Evolutionary conservation across 1,139 yeast genomes (phyloP).

Genomic region (Zygosaccharomyces sapae): DNA sequence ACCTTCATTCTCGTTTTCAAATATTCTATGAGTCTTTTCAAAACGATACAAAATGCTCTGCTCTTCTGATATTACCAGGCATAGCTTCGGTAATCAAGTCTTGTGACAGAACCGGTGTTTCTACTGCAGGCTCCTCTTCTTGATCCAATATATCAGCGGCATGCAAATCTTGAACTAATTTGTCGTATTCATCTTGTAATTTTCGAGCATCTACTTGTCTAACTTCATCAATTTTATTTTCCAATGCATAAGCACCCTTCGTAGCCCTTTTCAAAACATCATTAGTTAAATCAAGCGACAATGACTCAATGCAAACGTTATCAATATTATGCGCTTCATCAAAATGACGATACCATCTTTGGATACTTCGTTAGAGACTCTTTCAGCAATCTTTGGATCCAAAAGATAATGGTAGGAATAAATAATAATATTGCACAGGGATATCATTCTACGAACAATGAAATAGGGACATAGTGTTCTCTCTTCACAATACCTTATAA

Average conservation of each 20-base stretch:
- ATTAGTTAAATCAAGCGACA: slow-evolving; percentile 81
- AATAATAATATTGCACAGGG: slow-evolving; percentile 88
- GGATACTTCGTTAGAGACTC: slow-evolving; percentile 87
- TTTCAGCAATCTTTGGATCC: slow-evolving; percentile 95
- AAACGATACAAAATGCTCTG: slow-evolving; percentile 94
- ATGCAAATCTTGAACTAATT: slow-evolving; percentile 78
- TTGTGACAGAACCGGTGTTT: slow-evolving; percentile 80
- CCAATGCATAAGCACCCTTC: slow-evolving; percentile 76
- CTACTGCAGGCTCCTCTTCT: slow-evolving; percentile 74
- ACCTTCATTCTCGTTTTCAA: slow-evolving; percentile 97
- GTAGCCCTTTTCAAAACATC: slow-evolving; percentile 76
- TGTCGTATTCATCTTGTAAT: slow-evolving; percentile 84
- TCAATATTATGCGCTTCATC: slow-evolving; percentile 99
- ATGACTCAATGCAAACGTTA: slow-evolving; percentile 94
- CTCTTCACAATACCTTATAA: slow-evolving; percentile 69
- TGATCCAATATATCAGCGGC: slow-evolving; percentile 28
- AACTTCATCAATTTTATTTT: slow-evolving; percentile 73
- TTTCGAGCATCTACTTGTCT: slow-evolving; percentile 77
- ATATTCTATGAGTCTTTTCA: slow-evolving; percentile 89
- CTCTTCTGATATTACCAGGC: slow-evolving; percentile 94
- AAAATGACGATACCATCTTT: slow-evolving; percentile 88
- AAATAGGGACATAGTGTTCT: slow-evolving; percentile 91
- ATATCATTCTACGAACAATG: slow-evolving; percentile 96
- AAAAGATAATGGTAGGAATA: slow-evolving; percentile 93
- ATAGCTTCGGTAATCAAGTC: slow-evolving; percentile 88